Evolutionary conservation across 768 basidiomycete species (phyloP), one percentile per base, ranked within the genome.

Genomic region (Phlebiopsis flavidoalba): DNA sequence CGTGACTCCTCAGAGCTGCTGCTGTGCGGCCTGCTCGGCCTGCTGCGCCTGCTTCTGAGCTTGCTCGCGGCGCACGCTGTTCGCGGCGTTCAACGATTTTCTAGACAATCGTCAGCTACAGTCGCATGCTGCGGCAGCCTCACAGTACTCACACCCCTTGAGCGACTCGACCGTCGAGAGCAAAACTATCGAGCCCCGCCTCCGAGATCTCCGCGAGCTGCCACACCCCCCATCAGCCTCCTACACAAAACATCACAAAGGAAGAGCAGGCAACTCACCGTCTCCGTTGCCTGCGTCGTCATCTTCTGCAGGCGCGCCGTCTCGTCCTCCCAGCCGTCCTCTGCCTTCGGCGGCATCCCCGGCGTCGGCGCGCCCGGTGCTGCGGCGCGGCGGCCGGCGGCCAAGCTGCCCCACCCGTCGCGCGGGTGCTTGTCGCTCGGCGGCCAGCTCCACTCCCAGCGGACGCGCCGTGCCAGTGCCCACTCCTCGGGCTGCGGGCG

Each of bases 121-220:
- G 52, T 12, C n/a, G n/a, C 22, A 12, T 2, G 17, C 8, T 17
- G 14, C 1, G 5, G 8, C 24, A 8, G n/a, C 19, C 17, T 31
- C 3, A 6, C 3, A 46, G 17, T 17, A 77, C 85, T 62, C 62
- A 88, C 87, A 15, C 74, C n/a, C 73, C 73, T 86, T 89, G 58
- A 90, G 73, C 35, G 78, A 73, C 66, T 88, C 82, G 51, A 87
- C 79, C 0, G 79, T 82, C 22, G 71, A 69, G 54, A 88, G 70
- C 47, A 89, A n/a, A 78, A 21, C 80, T 78, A 49, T 88, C 87
- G 17, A 91, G 79, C 0, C 87, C 85, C 15, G 80, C 77, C 69
- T 90, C 89, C 2, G 88, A 88, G 60, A 89, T 68, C 54, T 88
- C 86, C 8, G 75, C 73, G 74, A 86, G 80, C 88, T 87, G 59